Evolutionary conservation across 495 filamentous ascomycete species (phyloP).

Genomic region (Emericellopsis terricola): DNA sequence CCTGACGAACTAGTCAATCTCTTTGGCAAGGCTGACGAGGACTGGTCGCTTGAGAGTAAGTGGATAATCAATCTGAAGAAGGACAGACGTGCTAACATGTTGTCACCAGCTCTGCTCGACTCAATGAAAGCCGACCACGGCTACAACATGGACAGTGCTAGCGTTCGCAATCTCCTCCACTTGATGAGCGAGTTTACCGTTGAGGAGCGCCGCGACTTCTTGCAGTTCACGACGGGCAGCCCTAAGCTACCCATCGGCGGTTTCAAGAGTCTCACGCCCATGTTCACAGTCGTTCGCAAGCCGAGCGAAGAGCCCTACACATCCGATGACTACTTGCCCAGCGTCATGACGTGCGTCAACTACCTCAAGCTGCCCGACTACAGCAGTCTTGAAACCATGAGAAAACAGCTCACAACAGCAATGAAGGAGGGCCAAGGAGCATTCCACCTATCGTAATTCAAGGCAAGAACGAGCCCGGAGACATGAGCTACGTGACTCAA

Average conservation of each 20-base stretch:
- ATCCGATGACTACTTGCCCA: conserved; percentile 92
- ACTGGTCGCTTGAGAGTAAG: conserved; percentile 96
- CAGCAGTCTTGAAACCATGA: conserved; percentile 58
- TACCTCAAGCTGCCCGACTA: conserved; percentile 98
- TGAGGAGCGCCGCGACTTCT: conserved; percentile 73
- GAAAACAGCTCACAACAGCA: conserved; percentile 57
- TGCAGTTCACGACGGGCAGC: conserved; percentile 97
- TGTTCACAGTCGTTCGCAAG: conserved; percentile 98
- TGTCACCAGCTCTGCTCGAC: conserved; percentile 79
- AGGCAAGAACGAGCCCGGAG: no score
- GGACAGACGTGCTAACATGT: no score
- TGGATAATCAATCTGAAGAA: no score
- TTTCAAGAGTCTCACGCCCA: conserved; percentile 95
- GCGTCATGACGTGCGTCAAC: conserved; percentile 99
- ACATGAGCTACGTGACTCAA: no score
- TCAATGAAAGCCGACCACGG: conserved; percentile 99
- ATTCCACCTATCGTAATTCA: conserved; percentile 74
- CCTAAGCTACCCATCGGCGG: conserved; percentile 97
- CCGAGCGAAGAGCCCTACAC: conserved; percentile 88
- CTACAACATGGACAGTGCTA: conserved; percentile 97
- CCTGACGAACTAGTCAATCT: conserved; percentile 93
- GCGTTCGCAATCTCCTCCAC: conserved; percentile 83
- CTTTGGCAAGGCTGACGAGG: conserved; percentile 86
- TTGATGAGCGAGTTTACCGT: conserved; percentile 77
- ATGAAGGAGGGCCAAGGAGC: conserved; percentile 97